phyloP scores from a whole-genome alignment of 2,329 filamentous ascomycete species.

The Colletotrichum lini region DNA sequence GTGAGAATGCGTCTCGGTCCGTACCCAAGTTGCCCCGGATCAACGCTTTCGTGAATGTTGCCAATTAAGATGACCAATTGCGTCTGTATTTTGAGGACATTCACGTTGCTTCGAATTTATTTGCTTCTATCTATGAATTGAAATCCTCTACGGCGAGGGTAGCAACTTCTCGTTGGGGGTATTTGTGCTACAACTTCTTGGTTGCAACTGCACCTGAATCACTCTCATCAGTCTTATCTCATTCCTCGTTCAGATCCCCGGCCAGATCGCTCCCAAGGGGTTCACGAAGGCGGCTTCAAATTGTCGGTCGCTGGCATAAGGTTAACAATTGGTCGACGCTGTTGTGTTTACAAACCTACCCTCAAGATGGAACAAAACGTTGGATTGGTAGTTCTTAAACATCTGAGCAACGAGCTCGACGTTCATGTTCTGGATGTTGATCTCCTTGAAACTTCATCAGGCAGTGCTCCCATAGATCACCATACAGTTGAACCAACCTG shows the following conservation, averaged over 20 bases:
- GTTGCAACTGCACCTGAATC: not conserved
- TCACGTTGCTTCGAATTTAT: not conserved
- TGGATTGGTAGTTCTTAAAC: conserved; percentile 99
- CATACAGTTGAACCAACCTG: conserved; percentile 67
- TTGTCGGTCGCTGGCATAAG: conserved; percentile 49
- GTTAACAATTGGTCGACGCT: not conserved
- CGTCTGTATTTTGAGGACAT: not conserved
- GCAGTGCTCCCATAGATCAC: not conserved
- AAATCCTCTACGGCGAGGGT: not conserved
- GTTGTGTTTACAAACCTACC: conserved; percentile 66
- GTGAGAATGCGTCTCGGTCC: not conserved
- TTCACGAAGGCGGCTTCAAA: conserved; percentile 80
- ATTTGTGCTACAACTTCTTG: conserved; percentile 2
- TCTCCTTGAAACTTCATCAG: conserved; percentile 73
- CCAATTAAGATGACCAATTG: too few relatives aligned
- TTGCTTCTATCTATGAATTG: not conserved
- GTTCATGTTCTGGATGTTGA: conserved; percentile 99
- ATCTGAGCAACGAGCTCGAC: conserved; percentile 98
- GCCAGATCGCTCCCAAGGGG: not conserved
- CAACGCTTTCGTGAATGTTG: not conserved
- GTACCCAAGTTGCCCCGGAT: too few relatives aligned
- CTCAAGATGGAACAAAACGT: conserved; percentile 96
- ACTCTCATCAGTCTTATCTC: conserved; percentile 25
- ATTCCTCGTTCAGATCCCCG: conserved; percentile 24
- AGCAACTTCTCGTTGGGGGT: conserved; percentile 3